A percentile compares a stretch with the other conserved stretches of the same genome.
phyloP scores from a whole-genome alignment of 805 yeast genomes.

The Maudiozyma bulderi region DNA sequence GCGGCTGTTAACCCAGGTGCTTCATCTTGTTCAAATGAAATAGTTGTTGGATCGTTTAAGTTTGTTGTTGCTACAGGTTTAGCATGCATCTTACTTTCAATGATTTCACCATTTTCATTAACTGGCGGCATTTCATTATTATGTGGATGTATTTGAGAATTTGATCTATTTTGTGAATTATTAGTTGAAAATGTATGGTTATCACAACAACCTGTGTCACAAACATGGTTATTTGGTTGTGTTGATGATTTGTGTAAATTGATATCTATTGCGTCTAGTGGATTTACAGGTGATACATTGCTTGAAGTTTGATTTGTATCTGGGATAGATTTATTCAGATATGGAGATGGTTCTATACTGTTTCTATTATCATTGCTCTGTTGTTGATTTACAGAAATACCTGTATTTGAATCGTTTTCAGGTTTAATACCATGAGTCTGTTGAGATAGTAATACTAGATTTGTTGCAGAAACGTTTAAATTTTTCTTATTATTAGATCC shows the following conservation, averaged over 20 bases:
- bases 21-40: conserved; percentile 52
- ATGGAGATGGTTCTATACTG: neutral
- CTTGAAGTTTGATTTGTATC: conserved; percentile 1
- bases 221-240: neutral
- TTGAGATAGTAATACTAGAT: conserved; percentile 1
- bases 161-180: neutral
- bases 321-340: neutral
- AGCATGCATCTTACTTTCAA: conserved; percentile 10
- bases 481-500: neutral
- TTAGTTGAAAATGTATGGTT: neutral
- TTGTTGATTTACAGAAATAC: neutral
- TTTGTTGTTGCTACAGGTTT: conserved; percentile 23
- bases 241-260: neutral
- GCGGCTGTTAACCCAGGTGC: conserved; percentile 74
- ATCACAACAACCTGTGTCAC: conserved; percentile 2
- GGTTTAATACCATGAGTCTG: neutral
- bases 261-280: neutral
- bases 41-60: conserved; percentile 25
- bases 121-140: neutral
- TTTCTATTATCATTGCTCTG: neutral
- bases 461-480: conserved; percentile 3
- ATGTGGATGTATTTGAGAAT: too few relatives aligned
- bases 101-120: neutral
- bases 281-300: neutral
- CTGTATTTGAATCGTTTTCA: too few relatives aligned